Percentiles rank a stretch among this genome's conserved stretches.
Conservation (phyloP, 1,284 basidiomycete genomes). For the Cryptococcus wingfieldii region DNA sequence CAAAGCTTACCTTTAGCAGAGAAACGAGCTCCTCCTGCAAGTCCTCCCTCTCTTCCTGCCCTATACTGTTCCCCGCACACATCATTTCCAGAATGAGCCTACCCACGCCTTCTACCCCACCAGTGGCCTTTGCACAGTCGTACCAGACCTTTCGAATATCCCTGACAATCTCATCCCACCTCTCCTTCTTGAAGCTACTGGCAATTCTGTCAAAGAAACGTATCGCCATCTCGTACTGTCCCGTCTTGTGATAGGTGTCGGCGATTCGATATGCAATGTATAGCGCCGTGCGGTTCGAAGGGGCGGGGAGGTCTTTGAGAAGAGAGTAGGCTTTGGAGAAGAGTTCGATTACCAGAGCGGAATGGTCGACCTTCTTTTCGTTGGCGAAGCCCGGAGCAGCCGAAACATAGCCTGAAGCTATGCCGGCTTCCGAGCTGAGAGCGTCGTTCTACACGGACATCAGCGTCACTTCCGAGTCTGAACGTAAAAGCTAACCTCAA, state of each 20-base stretch:
- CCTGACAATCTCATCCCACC: slow-evolving; percentile 66
- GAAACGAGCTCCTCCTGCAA: slow-evolving; percentile 62
- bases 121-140: slow-evolving; percentile 67
- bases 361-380: slow-evolving; percentile 84
- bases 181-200: slow-evolving; percentile 73
- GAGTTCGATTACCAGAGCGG: slow-evolving; percentile 75
- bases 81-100: slow-evolving; percentile 74
- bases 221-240: slow-evolving; percentile 75
- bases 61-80: slow-evolving; percentile 50
- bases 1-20: slow-evolving; percentile 59
- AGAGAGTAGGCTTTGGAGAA: slow-evolving; percentile 86
- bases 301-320: slow-evolving; percentile 62
- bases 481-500: slow-evolving; percentile 53
- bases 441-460: slow-evolving; percentile 18
- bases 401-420: slow-evolving; percentile 28
- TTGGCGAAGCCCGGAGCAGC: slow-evolving; percentile 59
- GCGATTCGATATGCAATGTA: slow-evolving; percentile 84
- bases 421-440: slow-evolving; percentile 21
- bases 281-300: slow-evolving; percentile 66
- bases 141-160: slow-evolving; percentile 73
- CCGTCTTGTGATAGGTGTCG: slow-evolving; percentile 59
- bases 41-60: slow-evolving; percentile 31
- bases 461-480: not conserved
- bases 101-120: slow-evolving; percentile 68
- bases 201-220: slow-evolving; percentile 87